Evolutionary conservation across 1,284 basidiomycete genomes (phyloP), one percentile per base, ranked within the genome.

Genomic region (Cronartium ribicola): DNA sequence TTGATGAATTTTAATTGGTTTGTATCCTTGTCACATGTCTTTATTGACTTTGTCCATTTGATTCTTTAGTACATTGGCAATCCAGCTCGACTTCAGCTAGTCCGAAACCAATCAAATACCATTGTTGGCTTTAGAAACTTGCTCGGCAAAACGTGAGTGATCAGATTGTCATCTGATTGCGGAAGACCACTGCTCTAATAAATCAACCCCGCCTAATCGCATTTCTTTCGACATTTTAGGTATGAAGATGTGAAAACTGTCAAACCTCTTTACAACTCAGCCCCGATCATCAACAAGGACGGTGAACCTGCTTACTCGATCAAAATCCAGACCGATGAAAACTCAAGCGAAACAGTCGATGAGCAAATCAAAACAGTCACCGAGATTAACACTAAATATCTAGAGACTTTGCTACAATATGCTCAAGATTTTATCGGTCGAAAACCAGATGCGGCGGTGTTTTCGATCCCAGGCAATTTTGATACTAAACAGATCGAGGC

Each of bases 51-150:
- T n/a, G 14, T 8, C 39, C 22, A 37, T 37, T 29, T 36, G 8
- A 29, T 61, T 41, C 41, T 57, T 3, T 79, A 94, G 91, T 98
- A 98, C 84, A 90, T 96, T 72, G 95, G 95, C 78, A 96, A 93
- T 83, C 92, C 94, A 81, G 95, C 95, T 66, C 92, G 90, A 80
- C 90, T 88, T 10, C 95, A 98, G 81, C 89, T 98, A 64, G 90
- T 98, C 40, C 94, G 97, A 83, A 98, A 98, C 82, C 85, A 90
- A 4, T 85, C 89, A 81, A 98, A 98, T 83, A 96, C 94, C 46
- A 94, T 98, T 79, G 89, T 89, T 66, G 90, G 90, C 10, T 98
- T 98, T 85, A 86, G 94, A 65, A 94, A 97, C 82, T 84, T 98
- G 10, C 85, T 98, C 51, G 95, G 96, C 67, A 92, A 92, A 85